phyloP scores from a whole-genome alignment of 768 basidiomycete species.

The Lactarius hatsudake region DNA sequence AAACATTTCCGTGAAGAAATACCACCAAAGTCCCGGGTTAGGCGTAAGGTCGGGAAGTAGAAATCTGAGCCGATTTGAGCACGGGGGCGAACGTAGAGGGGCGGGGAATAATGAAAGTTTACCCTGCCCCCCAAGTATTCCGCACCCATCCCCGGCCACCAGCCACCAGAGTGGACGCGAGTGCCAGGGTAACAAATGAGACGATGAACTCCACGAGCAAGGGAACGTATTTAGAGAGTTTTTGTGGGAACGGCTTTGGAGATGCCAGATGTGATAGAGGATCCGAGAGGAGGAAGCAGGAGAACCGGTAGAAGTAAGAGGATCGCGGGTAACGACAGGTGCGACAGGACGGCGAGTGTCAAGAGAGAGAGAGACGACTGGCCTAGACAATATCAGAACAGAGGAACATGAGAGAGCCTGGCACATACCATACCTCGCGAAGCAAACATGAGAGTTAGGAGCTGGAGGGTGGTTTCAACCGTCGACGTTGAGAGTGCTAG shows the following conservation, averaged over 20 bases:
- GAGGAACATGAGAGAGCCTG: background rate
- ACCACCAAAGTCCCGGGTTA: constrained; percentile 96
- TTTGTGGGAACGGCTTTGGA: constrained; percentile 39
- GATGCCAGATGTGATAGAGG: constrained; percentile 69
- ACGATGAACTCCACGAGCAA: constrained; percentile 48
- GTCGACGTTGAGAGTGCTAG: constrained; percentile 80
- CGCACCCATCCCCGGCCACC: constrained; percentile 67
- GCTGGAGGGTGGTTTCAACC: constrained; percentile 71
- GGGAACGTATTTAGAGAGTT: constrained; percentile 30
- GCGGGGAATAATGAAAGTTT: constrained; percentile 31
- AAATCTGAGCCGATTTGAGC: constrained; percentile 46
- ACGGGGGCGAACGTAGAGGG: background rate
- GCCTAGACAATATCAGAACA: constrained; percentile 41
- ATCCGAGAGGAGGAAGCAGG: constrained; percentile 60
- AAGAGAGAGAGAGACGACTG: constrained; percentile 56
- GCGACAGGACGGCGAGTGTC: constrained; percentile 65
- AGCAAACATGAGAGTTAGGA: constrained; percentile 69
- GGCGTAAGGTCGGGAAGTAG: constrained; percentile 88
- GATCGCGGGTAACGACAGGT: constrained; percentile 68
- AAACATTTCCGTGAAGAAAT: constrained; percentile 99
- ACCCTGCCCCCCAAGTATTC: constrained; percentile 88
- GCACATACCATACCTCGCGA: constrained; percentile 59
- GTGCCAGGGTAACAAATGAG: constrained; percentile 49
- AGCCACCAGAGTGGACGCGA: constrained; percentile 53
- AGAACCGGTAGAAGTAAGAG: constrained; percentile 67